phyloP scores from a whole-genome alignment of 148 eudicot species.

The Euryodendron excelsum region DNA sequence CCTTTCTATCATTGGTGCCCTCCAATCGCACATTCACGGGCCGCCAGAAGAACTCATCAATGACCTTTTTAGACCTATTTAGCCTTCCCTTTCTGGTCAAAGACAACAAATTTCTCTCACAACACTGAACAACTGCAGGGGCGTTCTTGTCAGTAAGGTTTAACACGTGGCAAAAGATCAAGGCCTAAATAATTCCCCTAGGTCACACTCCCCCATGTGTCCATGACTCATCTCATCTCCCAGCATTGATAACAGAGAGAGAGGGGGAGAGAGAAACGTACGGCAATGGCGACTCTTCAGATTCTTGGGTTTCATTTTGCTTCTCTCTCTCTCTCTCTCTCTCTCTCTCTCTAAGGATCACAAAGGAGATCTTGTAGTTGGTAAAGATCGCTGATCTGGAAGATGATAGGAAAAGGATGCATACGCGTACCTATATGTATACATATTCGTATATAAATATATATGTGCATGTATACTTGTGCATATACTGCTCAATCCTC shows the following conservation, averaged over 20 bases:
- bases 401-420: neutral
- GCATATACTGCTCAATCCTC: too few relatives aligned
- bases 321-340: neutral
- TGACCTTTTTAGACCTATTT: neutral
- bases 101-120: neutral
- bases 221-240: neutral
- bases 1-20: neutral
- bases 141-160: neutral
- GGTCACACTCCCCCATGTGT: neutral
- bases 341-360: neutral
- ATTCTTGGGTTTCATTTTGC: neutral
- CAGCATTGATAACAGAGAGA: neutral
- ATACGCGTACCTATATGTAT: too few relatives aligned
- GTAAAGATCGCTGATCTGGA: neutral
- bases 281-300: neutral
- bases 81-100: neutral
- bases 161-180: neutral
- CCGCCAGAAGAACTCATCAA: neutral
- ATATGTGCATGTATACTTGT: too few relatives aligned
- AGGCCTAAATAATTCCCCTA: neutral
- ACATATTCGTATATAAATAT: neutral
- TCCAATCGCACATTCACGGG: neutral
- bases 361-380: neutral
- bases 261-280: neutral
- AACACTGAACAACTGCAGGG: neutral